Conservation (phyloP, 202 grass and related monocot species). For the Eragrostis tef region DNA sequence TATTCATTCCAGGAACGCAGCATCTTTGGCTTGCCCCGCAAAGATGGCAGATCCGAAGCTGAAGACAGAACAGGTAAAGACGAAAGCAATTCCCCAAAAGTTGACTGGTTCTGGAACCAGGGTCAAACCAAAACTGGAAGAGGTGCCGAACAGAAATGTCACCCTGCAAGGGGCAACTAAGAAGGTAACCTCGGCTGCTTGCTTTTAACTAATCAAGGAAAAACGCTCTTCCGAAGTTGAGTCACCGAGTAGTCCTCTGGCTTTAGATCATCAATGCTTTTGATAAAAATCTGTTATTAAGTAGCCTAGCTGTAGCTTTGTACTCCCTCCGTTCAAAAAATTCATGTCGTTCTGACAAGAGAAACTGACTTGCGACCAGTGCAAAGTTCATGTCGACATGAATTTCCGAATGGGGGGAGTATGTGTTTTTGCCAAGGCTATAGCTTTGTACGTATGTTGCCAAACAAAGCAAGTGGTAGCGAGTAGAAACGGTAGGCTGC, state of each 20-base stretch:
- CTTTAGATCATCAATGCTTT: background rate
- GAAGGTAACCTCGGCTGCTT: conserved; percentile 40
- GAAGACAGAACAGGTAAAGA: conserved; percentile 48
- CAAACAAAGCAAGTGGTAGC: background rate
- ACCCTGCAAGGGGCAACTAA: background rate
- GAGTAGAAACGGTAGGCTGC: background rate
- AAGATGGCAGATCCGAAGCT: conserved; percentile 31
- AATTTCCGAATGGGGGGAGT: too few species aligned
- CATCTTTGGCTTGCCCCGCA: conserved; percentile 15
- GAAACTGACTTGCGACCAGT: too few species aligned
- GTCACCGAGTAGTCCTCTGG: background rate
- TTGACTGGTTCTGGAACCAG: conserved; percentile 22
- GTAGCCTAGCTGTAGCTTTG: too few species aligned
- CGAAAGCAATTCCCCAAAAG: conserved; percentile 44
- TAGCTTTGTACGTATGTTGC: background rate
- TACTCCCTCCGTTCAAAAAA: too few species aligned
- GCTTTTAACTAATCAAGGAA: background rate
- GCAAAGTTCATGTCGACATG: too few species aligned
- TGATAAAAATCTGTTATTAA: background rate
- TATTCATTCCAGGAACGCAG: conserved; percentile 38
- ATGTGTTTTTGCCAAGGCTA: too few species aligned
- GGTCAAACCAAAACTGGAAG: conserved; percentile 48
- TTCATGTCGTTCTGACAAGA: too few species aligned
- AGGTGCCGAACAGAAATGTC: background rate
- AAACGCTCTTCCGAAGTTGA: background rate